Base-by-base conservation (phyloP, 2,329 filamentous ascomycete genomes). In the Ophiostoma sp. region DNA sequence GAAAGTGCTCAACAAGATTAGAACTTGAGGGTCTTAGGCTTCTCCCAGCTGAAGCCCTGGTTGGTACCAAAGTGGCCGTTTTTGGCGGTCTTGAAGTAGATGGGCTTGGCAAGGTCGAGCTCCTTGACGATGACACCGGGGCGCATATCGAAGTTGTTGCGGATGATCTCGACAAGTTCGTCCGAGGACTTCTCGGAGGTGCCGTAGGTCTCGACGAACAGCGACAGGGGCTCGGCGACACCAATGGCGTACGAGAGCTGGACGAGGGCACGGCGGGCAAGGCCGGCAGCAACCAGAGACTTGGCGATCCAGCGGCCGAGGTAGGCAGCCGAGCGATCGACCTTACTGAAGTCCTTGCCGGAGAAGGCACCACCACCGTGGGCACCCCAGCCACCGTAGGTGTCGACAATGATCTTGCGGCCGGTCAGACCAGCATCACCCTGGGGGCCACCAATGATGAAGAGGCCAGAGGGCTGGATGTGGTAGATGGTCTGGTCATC, bases 361-460 rank as follows among this genome's bases (percentile, higher is more conserved):
- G 95, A 98, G 91, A 99, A 99, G 81, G 95, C 95, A 90, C 95
- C 95, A 86, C 95, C 95, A 86, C 95, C 95, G 87, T 99, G 95
- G 76, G 95, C 95, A 84, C 95, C 95, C 95, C 95, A 98, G 77
- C 95, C 95, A 85, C 95, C 95, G 84, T 99, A 99, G 81, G 95
- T 98, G 84, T 99, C 95, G 80, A 99, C 95, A 74, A 97, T 89
- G 87, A 99, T 99, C 89, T 99, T 99, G 78, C 95, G 93, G 81
- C 95, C 95, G 73, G 95, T 99, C 73, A 99, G 87, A 87, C 95
- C 95, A 76, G 95, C 95, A 77, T 99, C 95, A 88, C 95, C 95
- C 85, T 99, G 94, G 75, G 95, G 95, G 76, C 95, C 95, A 86
- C 95, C 95, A 74, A 99, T 99, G 86, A 98, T 93, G 88, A 99